Base-by-base conservation (phyloP, 2,329 filamentous ascomycete species). In the Alternaria ethzedia region DNA sequence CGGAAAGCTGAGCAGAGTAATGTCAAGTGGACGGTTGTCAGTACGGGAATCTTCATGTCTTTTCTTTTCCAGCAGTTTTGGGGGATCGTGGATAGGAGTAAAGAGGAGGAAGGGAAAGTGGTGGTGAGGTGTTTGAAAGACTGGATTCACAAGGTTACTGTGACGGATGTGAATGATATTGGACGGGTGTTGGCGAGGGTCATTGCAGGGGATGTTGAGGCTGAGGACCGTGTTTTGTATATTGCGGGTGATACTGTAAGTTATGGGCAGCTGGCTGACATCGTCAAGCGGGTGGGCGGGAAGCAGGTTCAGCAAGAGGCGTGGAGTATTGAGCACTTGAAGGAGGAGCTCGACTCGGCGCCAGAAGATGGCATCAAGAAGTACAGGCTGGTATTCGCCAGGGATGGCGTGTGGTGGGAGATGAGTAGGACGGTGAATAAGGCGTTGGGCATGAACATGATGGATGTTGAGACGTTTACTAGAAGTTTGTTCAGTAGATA, bases 1-100 rank as follows among this genome's bases (percentile, higher is more conserved):
- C 43, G 55, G 2, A 54, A 71, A 8, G 74, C 77, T 0, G 64
- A 50, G 15, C 59, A 69, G 26, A 69, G 68, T 11, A 63, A 71
- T 32, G 86, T 85, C 6, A 79, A 82, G 26, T 93, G 90, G 90
- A 82, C 85, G 5, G 85, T 92, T 61, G 82, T 92, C 1, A 89
- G 86, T n/a, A 90, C 88, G 12, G 90, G 90, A 0, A 82, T 93
- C 65, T 93, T 92, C 70, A 90, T 87, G 80, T 89, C 86, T 67
- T 93, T 92, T 70, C 71, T 93, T 17, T 92, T 93, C 70, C 83
- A 88, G 61, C 73, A 80, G 2, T 84, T 76, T 2, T 92, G 91
- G 78, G 90, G 89, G 0, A 83, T 91, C 5, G 87, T 92, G 0
- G 85, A 89, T 69, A 60, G 70, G 13, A 58, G 54, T 2, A 26